Evolutionary conservation across 164 flowering plant species (phyloP).

Genomic region (Vitis riparia): DNA sequence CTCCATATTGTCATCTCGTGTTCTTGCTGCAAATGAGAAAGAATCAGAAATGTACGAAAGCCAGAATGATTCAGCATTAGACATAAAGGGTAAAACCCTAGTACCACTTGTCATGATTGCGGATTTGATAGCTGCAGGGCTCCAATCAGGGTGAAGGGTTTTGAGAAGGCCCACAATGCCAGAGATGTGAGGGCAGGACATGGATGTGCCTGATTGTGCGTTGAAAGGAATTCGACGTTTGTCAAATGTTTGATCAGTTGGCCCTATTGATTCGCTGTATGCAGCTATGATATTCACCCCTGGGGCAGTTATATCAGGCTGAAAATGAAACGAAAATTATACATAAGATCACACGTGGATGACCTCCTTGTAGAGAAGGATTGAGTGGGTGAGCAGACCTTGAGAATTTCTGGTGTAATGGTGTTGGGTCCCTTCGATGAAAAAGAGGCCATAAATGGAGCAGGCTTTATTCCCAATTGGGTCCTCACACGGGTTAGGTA

Average conservation of each 20-base stretch:
- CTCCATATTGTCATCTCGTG: constrained; percentile 26
- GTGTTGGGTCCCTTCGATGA: constrained; percentile 64
- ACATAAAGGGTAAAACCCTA: too few species aligned
- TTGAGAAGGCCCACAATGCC: constrained; percentile 70
- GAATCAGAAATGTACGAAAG: neutral
- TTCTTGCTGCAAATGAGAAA: constrained; percentile 38
- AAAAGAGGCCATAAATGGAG: constrained; percentile 61
- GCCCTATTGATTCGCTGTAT: constrained; percentile 28
- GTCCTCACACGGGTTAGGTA: constrained; percentile 27
- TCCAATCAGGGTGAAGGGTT: constrained; percentile 58
- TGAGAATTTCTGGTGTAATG: constrained; percentile 48
- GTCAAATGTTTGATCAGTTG: constrained; percentile 26
- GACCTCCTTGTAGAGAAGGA: too few species aligned
- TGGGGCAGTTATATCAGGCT: constrained; percentile 85
- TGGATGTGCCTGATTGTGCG: constrained; percentile 62
- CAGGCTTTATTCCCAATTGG: constrained; percentile 29
- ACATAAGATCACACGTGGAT: too few species aligned
- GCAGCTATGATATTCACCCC: constrained; percentile 73
- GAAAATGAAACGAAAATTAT: neutral
- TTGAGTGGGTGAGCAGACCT: constrained; percentile 30
- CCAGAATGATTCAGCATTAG: neutral
- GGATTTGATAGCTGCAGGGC: constrained; percentile 70
- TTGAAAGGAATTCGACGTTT: constrained; percentile 34
- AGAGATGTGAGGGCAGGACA: constrained; percentile 74
- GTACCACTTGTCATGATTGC: constrained; percentile 79